A percentile compares a stretch with the other conserved stretches of the same genome.
Evolutionary conservation across 768 basidiomycete species (phyloP).

Genomic region (Lactarius akahatsu): DNA sequence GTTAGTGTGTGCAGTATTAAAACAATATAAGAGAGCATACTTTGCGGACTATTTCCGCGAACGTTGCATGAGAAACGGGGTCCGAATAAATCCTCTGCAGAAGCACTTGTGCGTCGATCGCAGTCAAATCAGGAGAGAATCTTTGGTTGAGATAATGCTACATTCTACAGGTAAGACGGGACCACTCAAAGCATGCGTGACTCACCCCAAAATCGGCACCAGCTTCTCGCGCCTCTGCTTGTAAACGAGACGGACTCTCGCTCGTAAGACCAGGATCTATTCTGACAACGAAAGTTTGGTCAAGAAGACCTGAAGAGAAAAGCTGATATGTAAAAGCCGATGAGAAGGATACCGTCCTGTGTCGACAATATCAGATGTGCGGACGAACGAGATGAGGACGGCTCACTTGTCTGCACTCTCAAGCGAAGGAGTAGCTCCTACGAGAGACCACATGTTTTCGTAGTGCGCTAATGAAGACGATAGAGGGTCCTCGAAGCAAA

Average conservation of each 20-base stretch:
- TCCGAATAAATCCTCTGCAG: slow-evolving; percentile 26
- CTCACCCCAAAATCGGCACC: slow-evolving; percentile 59
- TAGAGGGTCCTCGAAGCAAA: slow-evolving; percentile 21
- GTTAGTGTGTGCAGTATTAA: slow-evolving; percentile 9
- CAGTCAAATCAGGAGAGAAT: slow-evolving; percentile 35
- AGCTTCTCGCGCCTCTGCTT: slow-evolving; percentile 59
- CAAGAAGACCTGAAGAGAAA: slow-evolving; percentile 52
- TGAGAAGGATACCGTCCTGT: slow-evolving; percentile 28
- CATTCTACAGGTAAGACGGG: slow-evolving; percentile 24
- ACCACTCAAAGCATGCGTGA: slow-evolving; percentile 11
- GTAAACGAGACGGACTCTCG: slow-evolving; percentile 48
- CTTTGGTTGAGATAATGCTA: slow-evolving; percentile 60
- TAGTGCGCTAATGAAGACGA: slow-evolving; percentile 22
- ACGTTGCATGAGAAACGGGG: slow-evolving; percentile 46
- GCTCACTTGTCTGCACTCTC: slow-evolving; percentile 25
- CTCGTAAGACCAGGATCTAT: slow-evolving; percentile 52
- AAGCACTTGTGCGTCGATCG: slow-evolving; percentile 17
- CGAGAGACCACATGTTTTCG: slow-evolving; percentile 26
- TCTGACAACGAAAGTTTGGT: slow-evolving; percentile 49
- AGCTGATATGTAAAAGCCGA: slow-evolving; percentile 59
- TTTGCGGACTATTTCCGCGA: slow-evolving; percentile 56
- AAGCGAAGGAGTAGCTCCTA: slow-evolving; percentile 7
- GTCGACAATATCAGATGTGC: neutral
- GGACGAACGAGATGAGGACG: neutral
- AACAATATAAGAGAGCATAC: slow-evolving; percentile 39